Evolutionary conservation across 257 asterid species (phyloP), one percentile per base, ranked within the genome.

Genomic region (Marsdenia floribunda): DNA sequence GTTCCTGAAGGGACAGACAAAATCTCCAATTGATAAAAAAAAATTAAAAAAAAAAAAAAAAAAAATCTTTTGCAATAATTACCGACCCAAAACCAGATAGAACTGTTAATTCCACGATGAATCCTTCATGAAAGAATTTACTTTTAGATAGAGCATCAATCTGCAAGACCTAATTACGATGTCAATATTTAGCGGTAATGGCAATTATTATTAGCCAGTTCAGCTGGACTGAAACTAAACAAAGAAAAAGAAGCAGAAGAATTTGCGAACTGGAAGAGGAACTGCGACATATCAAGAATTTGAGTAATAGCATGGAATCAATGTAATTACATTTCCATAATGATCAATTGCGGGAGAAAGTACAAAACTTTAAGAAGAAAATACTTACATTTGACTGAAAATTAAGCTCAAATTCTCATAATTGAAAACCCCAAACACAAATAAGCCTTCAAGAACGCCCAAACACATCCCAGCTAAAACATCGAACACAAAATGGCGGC

Each of bases 401-500:
- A 85, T 84, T 64, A 78, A 80, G 67, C 72, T 79, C 67, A 88
- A 57, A 1, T 85, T 85, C 73, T 87, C 87, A 64, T 73, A 80
- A 79, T 88, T 87, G 33, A 88, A 71, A 75, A 79, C 64, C 72
- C 84, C 79, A 81, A 88, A 76, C 65, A 91, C 95, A 46, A 90
- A 71, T 47, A 87, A 2, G 63, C 90, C 96, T 81, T 89, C 92
- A 13, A 88, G n/a, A 71, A 88, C 85, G 24, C 97, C 98, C 82
- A 91, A 75, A 33, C 77, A 29, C 40, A 80, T 84, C 80, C 98
- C 97, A 2, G 90, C 91, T 5, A 93, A 26, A 3, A 93, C 91
- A 84, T 93, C 98, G 3, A 91, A 77, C 71, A 91, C 81, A 52
- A 91, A 93, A 82, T 93, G 97, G 73, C 97, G 83, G 18, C 96